Percentiles rank a stretch among this genome's conserved stretches.
Evolutionary conservation across 768 basidiomycete genomes (phyloP).

Genomic region (Hydnomerulius pinastri): DNA sequence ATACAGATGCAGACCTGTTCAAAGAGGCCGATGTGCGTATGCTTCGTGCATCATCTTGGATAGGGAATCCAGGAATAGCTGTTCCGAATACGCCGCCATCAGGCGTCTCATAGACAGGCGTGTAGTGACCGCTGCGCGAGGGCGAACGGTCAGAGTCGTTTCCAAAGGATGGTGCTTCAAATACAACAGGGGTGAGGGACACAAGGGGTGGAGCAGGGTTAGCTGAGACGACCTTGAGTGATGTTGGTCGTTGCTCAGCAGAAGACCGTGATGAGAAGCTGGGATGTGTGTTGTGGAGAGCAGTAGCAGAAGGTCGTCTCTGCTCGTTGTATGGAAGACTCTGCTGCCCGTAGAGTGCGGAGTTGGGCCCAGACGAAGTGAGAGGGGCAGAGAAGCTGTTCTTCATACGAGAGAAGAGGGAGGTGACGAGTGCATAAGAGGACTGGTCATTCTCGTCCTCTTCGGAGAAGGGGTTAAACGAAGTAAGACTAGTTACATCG

Average conservation of each 20-base stretch:
- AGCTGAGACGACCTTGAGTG: slow-evolving; percentile 51
- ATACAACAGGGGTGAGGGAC: slow-evolving; percentile 82
- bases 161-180: slow-evolving; percentile 72
- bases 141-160: slow-evolving; percentile 63
- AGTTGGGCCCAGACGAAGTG: slow-evolving; percentile 46
- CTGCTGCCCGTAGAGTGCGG: slow-evolving; percentile 35
- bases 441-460: slow-evolving; percentile 90
- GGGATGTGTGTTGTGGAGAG: slow-evolving; percentile 46
- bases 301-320: slow-evolving; percentile 58
- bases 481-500: slow-evolving; percentile 75
- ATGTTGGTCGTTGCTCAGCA: slow-evolving; percentile 56
- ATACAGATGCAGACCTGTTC: slow-evolving; percentile 80
- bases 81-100: slow-evolving; percentile 66
- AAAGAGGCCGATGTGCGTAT: slow-evolving; percentile 72
- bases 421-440: slow-evolving; percentile 81
- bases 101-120: slow-evolving; percentile 54
- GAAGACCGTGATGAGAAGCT: slow-evolving; percentile 48
- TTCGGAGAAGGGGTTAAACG: slow-evolving; percentile 91
- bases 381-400: slow-evolving; percentile 73
- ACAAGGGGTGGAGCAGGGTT: slow-evolving; percentile 79
- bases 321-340: slow-evolving; percentile 43
- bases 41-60: slow-evolving; percentile 88
- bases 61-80: slow-evolving; percentile 89
- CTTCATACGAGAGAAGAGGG: slow-evolving; percentile 79
- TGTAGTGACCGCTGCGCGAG: slow-evolving; percentile 49